These are phyloP conservation scores for Waltergamsia citrina DNA, from an alignment of 2,329 filamentous ascomycete genomes.

Conservation along the genomic window DNA sequence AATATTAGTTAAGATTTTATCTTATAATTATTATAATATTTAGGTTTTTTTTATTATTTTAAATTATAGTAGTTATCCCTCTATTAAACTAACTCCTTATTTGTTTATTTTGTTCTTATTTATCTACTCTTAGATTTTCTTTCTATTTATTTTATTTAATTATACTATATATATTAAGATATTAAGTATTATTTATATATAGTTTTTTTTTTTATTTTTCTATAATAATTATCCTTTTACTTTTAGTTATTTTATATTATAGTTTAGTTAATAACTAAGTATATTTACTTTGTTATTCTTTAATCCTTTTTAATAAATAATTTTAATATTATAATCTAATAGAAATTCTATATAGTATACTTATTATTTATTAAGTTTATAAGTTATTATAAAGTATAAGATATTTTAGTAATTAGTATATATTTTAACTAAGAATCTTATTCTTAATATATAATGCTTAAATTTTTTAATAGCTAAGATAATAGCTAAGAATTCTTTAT, in stretches of 20 bases:
- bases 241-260: conserved; percentile 4
- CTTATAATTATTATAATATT: conserved; percentile 2
- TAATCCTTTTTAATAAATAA: conserved; percentile 7
- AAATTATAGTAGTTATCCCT: conserved; percentile 3
- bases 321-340: conserved; percentile 9
- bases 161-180: neutral
- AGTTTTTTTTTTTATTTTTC: conserved; percentile 1
- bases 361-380: no score
- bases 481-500: no score
- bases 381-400: no score
- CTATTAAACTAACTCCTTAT: neutral
- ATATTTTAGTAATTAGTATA: no score
- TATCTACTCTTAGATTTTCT: neutral
- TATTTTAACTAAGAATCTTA: no score
- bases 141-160: neutral
- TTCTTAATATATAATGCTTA: no score
- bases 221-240: conserved; percentile 7
- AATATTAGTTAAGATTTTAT: conserved; percentile 5
- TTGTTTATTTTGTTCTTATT: neutral
- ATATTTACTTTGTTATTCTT: conserved; percentile 6
- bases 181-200: neutral
- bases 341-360: no score
- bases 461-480: no score
- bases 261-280: conserved; percentile 4
- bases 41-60: conserved; percentile 1